These are phyloP conservation scores for Schizonepeta tenuifolia DNA, from an alignment of 257 asterid species.

Conservation along the genomic window DNA sequence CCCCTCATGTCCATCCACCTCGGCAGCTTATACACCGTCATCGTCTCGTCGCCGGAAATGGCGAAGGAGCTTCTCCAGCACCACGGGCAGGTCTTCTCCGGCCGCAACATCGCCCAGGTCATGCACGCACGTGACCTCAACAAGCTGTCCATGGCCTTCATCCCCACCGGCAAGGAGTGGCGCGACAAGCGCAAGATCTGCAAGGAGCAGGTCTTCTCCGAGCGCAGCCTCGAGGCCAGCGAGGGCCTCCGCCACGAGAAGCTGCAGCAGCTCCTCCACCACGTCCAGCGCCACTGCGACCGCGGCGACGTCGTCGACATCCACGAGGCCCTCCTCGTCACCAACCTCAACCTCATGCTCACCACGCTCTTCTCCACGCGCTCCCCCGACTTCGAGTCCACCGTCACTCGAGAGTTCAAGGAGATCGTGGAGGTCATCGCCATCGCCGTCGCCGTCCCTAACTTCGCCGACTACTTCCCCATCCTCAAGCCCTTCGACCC, in stretches of 20 bases:
- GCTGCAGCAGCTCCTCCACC: constrained; percentile 30
- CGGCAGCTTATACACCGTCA: constrained; percentile 29
- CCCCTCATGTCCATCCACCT: constrained; percentile 31
- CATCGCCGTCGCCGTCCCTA: constrained; percentile 35
- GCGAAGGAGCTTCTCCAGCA: constrained; percentile 39
- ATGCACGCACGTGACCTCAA: constrained; percentile 8
- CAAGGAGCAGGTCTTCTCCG: constrained; percentile 42
- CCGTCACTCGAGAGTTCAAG: constrained; percentile 31
- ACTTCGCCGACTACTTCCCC: constrained; percentile 47
- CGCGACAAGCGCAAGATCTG: constrained; percentile 40
- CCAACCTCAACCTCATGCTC: constrained; percentile 47
- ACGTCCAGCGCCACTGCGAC: constrained; percentile 19
- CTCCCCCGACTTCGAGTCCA: constrained; percentile 35
- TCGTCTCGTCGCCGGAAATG: constrained; percentile 42
- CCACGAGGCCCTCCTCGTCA: constrained; percentile 36
- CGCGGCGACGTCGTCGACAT: constrained; percentile 33
- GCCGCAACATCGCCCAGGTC: neutral
- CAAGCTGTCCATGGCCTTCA: constrained; percentile 35
- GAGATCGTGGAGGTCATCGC: constrained; percentile 36
- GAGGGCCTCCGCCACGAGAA: constrained; percentile 38
- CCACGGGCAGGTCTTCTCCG: constrained; percentile 29
- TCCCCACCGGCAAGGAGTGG: constrained; percentile 41
- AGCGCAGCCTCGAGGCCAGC: constrained; percentile 30
- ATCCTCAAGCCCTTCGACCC: constrained; percentile 40
- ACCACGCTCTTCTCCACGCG: constrained; percentile 42